A percentile compares a stretch with the other conserved stretches of the same genome.
Evolutionary conservation across 768 basidiomycete species (phyloP).

Genomic region (Dioszegia hungarica): DNA sequence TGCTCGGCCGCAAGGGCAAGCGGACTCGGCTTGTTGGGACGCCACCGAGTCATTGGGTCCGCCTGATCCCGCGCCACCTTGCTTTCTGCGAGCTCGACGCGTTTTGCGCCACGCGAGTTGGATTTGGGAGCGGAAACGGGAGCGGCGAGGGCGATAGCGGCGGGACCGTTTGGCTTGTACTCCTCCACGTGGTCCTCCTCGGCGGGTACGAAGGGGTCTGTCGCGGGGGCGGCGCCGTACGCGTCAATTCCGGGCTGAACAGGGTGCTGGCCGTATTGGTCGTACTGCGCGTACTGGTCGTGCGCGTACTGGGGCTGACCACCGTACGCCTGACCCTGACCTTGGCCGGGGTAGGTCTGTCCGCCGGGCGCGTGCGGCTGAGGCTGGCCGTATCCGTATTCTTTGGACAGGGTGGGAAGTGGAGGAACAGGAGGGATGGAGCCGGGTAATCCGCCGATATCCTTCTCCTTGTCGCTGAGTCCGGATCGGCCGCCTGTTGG

Average conservation of each 20-base stretch:
- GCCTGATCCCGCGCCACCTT: conserved; percentile 28
- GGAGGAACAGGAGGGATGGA: conserved; percentile 20
- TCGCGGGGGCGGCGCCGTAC: not conserved
- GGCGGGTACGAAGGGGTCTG: not conserved
- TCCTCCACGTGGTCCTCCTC: not conserved
- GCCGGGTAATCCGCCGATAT: not conserved
- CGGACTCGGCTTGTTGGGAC: conserved; percentile 37
- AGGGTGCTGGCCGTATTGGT: conserved; percentile 5
- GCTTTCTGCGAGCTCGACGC: conserved; percentile 32
- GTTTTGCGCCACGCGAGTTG: conserved; percentile 15
- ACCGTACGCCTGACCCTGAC: not conserved
- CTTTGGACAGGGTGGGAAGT: conserved; percentile 10
- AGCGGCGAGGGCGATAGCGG: not conserved
- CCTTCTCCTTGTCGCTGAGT: conserved; percentile 9
- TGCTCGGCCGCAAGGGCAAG: conserved; percentile 19
- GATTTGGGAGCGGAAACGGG: not conserved
- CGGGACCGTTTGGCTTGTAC: conserved; percentile 3
- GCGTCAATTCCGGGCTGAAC: conserved; percentile 5
- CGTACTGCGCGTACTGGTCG: not conserved
- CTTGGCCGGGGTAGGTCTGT: not conserved
- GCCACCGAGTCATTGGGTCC: conserved; percentile 26
- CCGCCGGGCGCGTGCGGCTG: conserved; percentile 12
- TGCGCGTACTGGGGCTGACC: not conserved
- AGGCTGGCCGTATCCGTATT: conserved; percentile 10
- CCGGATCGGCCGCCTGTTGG: conserved; percentile 12